phyloP scores from a whole-genome alignment of 495 filamentous ascomycete genomes.

The Copromyces sp. region DNA sequence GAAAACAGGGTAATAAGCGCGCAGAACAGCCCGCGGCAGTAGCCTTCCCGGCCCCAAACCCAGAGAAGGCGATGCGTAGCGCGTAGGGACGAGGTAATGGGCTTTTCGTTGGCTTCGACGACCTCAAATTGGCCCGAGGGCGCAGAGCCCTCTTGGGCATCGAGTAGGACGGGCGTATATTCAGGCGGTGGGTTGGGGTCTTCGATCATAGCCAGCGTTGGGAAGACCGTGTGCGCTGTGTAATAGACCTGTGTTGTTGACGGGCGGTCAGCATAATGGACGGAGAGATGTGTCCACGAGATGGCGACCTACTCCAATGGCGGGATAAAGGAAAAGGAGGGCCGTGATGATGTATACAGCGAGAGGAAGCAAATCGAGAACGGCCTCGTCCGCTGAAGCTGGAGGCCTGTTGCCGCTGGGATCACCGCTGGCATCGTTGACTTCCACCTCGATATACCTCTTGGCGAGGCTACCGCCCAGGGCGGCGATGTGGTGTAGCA shows the following conservation, averaged over 20 bases:
- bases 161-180: conserved; percentile 30
- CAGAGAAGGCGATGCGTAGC: conserved; percentile 28
- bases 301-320: conserved; percentile 24
- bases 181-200: conserved; percentile 36
- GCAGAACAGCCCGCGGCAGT: conserved; percentile 32
- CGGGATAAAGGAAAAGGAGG: neutral
- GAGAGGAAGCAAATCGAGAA: conserved; percentile 1
- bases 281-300: neutral
- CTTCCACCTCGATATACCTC: conserved; percentile 4
- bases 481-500: conserved; percentile 5
- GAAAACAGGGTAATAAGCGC: conserved; percentile 11
- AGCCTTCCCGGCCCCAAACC: conserved; percentile 26
- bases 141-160: conserved; percentile 14
- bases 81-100: conserved; percentile 35
- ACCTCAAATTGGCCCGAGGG: conserved; percentile 10
- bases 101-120: conserved; percentile 6
- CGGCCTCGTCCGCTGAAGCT: neutral
- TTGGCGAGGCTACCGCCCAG: conserved; percentile 4
- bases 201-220: conserved; percentile 38
- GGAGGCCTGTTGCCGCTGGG: neutral
- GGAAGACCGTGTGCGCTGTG: conserved; percentile 29
- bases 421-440: conserved; percentile 1
- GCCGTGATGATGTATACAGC: conserved; percentile 7
- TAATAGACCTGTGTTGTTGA: conserved; percentile 24
- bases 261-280: conserved; percentile 6